Evolutionary conservation across 345 rosid species (phyloP), one percentile per base, ranked within the genome.

Genomic region (Ceriops decandra): DNA sequence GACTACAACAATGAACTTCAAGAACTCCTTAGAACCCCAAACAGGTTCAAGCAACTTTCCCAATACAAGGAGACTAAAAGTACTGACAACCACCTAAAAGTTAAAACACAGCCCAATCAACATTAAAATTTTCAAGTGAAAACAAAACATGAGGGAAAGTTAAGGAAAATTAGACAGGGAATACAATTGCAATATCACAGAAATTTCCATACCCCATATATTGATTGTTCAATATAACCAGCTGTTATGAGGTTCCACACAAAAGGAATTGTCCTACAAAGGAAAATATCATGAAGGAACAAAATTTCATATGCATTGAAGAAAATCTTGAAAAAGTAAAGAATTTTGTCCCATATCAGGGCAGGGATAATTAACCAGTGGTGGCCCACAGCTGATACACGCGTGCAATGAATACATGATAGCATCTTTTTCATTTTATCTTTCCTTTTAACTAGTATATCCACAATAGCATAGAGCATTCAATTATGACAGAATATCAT

Each of bases 21-120:
- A 82, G 82, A 95, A 92, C 80, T 92, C 98, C 85, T 81, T 91
- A 35, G 97, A 81, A 76, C 99, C 99, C 99, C 98, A 90, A 8
- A 95, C 84, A 26, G 97, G 98, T 74, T 95, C 99, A 59, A 95
- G 90, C 73, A 95, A 78, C 85, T 88, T 95, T 68, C 99, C 99
- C 90, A 88, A 80, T 74, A 86, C 77, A 67, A 91, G 96, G 73
- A 95, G 97, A 76, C 95, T 87, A 68, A 90, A 65, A 24, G 85
- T 81, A 78, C 90, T 88, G 73, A 79, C 70, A 69, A 90, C 83
- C 70, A 86, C 85, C 98, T 91, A 78, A 62, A 64, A 72, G 30
- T 54, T 21, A 21, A 54, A 22, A 13, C 58, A 54, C 24, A 54
- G 31, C 35, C 35, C 36, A 66, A 33, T 30, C 61, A 75, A 47